Base-by-base conservation (phyloP, 2,329 filamentous ascomycete species). In the Dothidotthia symphoricarpi region DNA sequence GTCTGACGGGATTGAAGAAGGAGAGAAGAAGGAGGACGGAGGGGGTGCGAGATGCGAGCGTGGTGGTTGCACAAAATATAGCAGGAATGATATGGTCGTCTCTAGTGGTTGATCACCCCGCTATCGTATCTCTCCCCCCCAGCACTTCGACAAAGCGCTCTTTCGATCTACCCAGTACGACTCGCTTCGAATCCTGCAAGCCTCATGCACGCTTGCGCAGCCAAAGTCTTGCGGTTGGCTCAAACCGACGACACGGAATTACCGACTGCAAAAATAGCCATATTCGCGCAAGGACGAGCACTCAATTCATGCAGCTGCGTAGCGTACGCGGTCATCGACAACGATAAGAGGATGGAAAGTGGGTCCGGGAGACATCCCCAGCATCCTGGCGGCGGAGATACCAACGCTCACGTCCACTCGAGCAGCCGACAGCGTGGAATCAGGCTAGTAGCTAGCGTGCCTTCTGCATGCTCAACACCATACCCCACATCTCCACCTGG, bases 111-210 rank as follows among this genome's bases (percentile, higher is more conserved):
- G 19, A 22, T 22, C 19, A 22, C 47, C 59, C 59, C 51, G 53
- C 54, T 49, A 55, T 51, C 51, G 19, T 22, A 22, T 50, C 39
- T 45, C 47, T 36, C 44, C 46, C 44, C 46, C 43, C 48, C 47
- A 50, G 49, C 43, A 45, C 39, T 5, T 47, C 50, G 44, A 57
- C 52, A 55, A 57, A 59, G 53, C 59, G 57, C 54, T 54, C 55
- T 54, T 50, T 49, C 51, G 35, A 43, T 45, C 49, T 43, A 58
- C 43, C 47, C 53, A 55, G 34, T 49, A 41, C 40, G 51, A 47
- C 45, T 47, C 51, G 48, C 35, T 45, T 47, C 51, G 48, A 35
- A 19, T 42, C 28, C 48, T 58, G 59, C 59, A 61, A 45, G 57
- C 60, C 57, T 46, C 50, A 44, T 58, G 56, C 59, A 56, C 49